Evolutionary conservation across 495 filamentous ascomycete species (phyloP), one percentile per base, ranked within the genome.

Genomic region (Tuber microsphaerosporum): DNA sequence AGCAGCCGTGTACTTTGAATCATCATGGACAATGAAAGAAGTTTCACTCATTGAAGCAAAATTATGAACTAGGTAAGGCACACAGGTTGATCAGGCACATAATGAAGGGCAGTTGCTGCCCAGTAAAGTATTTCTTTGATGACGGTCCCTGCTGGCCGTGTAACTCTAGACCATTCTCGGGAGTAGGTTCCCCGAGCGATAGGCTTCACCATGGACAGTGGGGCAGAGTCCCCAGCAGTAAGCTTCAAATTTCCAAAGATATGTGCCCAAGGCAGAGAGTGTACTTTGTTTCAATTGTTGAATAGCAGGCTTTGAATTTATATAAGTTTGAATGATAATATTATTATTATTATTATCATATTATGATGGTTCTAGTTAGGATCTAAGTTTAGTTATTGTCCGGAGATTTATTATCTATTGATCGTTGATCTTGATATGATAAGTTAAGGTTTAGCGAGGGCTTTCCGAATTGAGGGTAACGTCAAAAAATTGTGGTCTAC

Each of bases 401-500:
- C 51, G n/a, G 51, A 61, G 51, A 61, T 31, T 31, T 61, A 26
- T 61, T 31, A 26, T 61, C 51, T 61, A 31, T 31, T 61, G 51
- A 61, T 61, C n/a, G 1, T 16, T 61, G 51, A 31, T 31, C n/a
- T 16, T 61, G n/a, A 61, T 61, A 61, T 26, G 51, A 61, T 61
- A 61, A 31, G n/a, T 16, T 61, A 31, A 31, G 56, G 56, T 26
- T 65, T 65, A 65, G 56, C 56, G 26, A 65, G 26, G 56, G 56
- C 6, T 31, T 17, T 65, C 42, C 42, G 9, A 43, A 61, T 43
- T 26, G 37, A 26, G 75, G 14, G 75, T 69, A 72, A 72, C 77
- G 70, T 34, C 70, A 73, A 73, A 79, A 75, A 79, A 73, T 37
- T 73, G 20, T 44, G 46, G 71, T 77, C 65, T n/a, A 73, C 42